Percentiles rank a stretch among this genome's conserved stretches.
These are phyloP conservation scores for Penicillium griseofulvum DNA, from an alignment of 2,329 filamentous ascomycete genomes.

Conservation along the genomic window DNA sequence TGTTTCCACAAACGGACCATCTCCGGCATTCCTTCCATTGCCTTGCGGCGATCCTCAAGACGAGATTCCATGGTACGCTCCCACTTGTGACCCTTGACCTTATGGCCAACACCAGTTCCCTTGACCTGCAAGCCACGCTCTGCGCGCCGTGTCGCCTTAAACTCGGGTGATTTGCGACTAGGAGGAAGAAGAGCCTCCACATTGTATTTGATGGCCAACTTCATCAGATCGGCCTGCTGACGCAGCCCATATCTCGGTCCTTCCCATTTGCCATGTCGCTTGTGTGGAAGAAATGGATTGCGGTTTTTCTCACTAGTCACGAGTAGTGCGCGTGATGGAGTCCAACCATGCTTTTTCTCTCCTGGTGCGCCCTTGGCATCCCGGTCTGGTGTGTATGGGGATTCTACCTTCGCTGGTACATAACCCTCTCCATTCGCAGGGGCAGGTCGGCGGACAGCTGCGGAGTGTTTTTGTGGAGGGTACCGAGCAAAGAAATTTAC, in stretches of 20 bases:
- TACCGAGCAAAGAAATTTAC: conserved; percentile 86
- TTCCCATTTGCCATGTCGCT: conserved; percentile 80
- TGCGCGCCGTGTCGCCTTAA: conserved; percentile 64
- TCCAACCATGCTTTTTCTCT: conserved; percentile 31
- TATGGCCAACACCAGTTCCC: conserved; percentile 88
- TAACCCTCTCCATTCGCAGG: conserved; percentile 23
- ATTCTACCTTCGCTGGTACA: conserved; percentile 28
- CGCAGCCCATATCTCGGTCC: conserved; percentile 79
- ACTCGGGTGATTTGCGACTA: conserved; percentile 71
- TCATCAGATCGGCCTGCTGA: conserved; percentile 85
- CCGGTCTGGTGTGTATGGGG: conserved; percentile 42
- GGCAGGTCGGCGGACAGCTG: conserved; percentile 35
- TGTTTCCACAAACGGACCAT: conserved; percentile 92
- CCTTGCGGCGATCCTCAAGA: conserved; percentile 83
- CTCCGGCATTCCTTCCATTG: conserved; percentile 92
- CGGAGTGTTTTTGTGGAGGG: conserved; percentile 62
- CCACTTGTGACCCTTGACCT: conserved; percentile 92
- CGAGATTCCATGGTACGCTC: conserved; percentile 80
- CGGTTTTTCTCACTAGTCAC: conserved; percentile 49
- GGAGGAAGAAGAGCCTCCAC: conserved; percentile 78
- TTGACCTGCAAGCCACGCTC: conserved; percentile 81
- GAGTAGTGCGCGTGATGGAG: conserved; percentile 35
- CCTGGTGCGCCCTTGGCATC: conserved; percentile 43
- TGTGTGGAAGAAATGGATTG: conserved; percentile 80
- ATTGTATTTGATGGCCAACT: conserved; percentile 73